phyloP scores from a whole-genome alignment of 495 filamentous ascomycete species.

The Parathielavia appendiculata region DNA sequence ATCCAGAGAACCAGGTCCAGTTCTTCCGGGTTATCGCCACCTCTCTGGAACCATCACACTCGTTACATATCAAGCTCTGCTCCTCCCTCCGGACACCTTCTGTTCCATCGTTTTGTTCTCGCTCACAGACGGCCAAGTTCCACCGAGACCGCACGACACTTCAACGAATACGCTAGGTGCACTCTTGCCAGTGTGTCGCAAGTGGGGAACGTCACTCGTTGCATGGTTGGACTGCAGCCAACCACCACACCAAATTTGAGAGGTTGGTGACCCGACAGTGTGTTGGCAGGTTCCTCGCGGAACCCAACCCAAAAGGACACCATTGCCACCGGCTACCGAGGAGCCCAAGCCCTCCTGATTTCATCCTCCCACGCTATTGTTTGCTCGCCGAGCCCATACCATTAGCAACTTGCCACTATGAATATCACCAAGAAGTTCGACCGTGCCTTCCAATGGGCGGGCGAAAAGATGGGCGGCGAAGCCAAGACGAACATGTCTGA shows the following conservation, averaged over 20 bases:
- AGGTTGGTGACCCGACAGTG: conserved; percentile 18
- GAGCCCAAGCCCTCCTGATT: neutral
- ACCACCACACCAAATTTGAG: conserved; percentile 21
- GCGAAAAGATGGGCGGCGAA: conserved; percentile 94
- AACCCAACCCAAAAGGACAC: conserved; percentile 12
- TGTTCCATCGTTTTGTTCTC: conserved; percentile 13
- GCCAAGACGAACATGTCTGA: conserved; percentile 83
- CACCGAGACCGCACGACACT: neutral
- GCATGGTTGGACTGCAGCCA: conserved; percentile 2
- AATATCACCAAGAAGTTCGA: conserved; percentile 95
- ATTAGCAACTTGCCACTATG: conserved; percentile 47
- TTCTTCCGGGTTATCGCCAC: conserved; percentile 25
- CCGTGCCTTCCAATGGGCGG: conserved; percentile 97
- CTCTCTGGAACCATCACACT: conserved; percentile 3
- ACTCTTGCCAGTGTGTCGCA: conserved; percentile 8
- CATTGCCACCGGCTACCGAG: conserved; percentile 4
- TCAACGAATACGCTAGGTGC: neutral
- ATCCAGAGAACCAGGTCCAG: conserved; percentile 17
- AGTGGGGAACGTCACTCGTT: conserved; percentile 14
- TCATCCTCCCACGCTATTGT: neutral
- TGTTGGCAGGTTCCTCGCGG: conserved; percentile 7
- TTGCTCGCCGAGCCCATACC: neutral
- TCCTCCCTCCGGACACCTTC: conserved; percentile 12
- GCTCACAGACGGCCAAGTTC: neutral
- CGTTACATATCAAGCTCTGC: conserved; percentile 21